Evolutionary conservation across 2,329 filamentous ascomycete genomes (phyloP).

Genomic region (Thielaviopsis ethacetica): DNA sequence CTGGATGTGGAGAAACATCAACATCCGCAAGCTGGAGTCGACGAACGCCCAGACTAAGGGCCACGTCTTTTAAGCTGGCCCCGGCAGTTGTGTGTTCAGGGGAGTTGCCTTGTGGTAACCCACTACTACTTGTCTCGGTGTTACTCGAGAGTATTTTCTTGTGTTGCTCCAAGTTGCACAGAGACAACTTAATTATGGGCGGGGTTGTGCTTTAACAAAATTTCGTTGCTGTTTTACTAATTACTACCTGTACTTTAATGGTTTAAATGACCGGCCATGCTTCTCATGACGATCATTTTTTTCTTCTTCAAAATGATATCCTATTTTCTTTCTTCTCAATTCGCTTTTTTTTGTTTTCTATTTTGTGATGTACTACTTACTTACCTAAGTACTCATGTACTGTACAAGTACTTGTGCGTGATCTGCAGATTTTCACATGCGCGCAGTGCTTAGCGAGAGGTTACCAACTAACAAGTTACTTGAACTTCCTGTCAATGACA

Average conservation of each 20-base stretch:
- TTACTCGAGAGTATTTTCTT: background rate
- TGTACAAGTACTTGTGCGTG: background rate
- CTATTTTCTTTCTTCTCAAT: background rate
- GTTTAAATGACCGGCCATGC: background rate
- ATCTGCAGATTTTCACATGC: background rate
- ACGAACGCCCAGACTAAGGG: slow-evolving; percentile 17
- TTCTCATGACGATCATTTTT: background rate
- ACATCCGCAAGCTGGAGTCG: slow-evolving; percentile 23
- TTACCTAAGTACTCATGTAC: too few relatives aligned
- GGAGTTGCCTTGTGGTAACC: background rate
- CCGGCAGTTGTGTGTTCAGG: background rate
- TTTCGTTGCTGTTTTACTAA: background rate
- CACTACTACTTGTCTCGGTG: background rate
- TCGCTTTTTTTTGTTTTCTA: background rate
- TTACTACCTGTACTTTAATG: background rate
- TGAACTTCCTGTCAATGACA: too few relatives aligned
- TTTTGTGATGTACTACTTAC: background rate
- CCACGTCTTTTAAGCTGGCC: slow-evolving; percentile 19
- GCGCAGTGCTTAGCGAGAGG: background rate
- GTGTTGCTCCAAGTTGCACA: background rate
- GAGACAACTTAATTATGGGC: background rate
- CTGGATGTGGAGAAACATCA: slow-evolving; percentile 24
- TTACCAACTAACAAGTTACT: background rate
- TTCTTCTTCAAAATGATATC: slow-evolving; percentile 4
- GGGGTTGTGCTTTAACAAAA: background rate